A percentile compares a stretch with the other conserved stretches of the same genome.
Conservation (phyloP, 2,329 filamentous ascomycete genomes). For the Cucurbitaria berberidis region DNA sequence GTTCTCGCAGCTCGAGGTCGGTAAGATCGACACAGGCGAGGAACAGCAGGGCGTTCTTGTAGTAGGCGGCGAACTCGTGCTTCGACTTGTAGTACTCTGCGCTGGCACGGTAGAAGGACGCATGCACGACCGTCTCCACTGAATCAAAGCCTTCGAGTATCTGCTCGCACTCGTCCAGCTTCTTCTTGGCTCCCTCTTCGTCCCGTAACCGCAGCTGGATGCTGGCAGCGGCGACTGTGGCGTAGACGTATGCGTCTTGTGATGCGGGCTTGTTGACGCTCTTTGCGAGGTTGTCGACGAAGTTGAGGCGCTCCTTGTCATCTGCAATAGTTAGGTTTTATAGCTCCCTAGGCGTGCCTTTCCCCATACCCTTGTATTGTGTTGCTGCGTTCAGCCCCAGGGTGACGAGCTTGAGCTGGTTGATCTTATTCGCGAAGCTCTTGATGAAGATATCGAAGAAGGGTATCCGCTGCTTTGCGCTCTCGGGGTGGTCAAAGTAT, state of each 20-base stretch:
- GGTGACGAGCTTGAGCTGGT: slow-evolving; percentile 95
- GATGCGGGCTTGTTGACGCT: slow-evolving; percentile 92
- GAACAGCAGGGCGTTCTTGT: slow-evolving; percentile 96
- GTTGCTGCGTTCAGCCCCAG: slow-evolving; percentile 85
- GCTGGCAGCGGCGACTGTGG: slow-evolving; percentile 85
- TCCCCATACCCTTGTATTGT: slow-evolving; percentile 72
- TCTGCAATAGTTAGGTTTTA: slow-evolving; percentile 61
- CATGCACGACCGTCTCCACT: slow-evolving; percentile 93
- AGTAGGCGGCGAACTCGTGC: slow-evolving; percentile 93
- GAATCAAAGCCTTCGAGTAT: slow-evolving; percentile 92
- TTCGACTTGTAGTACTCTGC: slow-evolving; percentile 93
- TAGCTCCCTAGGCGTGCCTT: slow-evolving; percentile 59
- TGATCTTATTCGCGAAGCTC: slow-evolving; percentile 98
- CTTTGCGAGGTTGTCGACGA: slow-evolving; percentile 81
- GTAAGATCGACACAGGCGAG: slow-evolving; percentile 91
- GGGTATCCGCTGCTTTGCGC: slow-evolving; percentile 80
- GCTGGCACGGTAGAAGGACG: slow-evolving; percentile 93
- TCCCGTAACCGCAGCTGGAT: slow-evolving; percentile 83
- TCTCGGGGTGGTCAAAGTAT: slow-evolving; percentile 85
- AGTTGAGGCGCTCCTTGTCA: slow-evolving; percentile 82
- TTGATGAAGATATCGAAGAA: slow-evolving; percentile 96
- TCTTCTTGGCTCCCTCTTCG: slow-evolving; percentile 80
- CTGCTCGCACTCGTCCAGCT: slow-evolving; percentile 84
- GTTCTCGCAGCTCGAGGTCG: slow-evolving; percentile 74
- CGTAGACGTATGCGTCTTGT: slow-evolving; percentile 95